Evolutionary conservation across 805 yeast species (phyloP).

Genomic region (Pichia californica): DNA sequence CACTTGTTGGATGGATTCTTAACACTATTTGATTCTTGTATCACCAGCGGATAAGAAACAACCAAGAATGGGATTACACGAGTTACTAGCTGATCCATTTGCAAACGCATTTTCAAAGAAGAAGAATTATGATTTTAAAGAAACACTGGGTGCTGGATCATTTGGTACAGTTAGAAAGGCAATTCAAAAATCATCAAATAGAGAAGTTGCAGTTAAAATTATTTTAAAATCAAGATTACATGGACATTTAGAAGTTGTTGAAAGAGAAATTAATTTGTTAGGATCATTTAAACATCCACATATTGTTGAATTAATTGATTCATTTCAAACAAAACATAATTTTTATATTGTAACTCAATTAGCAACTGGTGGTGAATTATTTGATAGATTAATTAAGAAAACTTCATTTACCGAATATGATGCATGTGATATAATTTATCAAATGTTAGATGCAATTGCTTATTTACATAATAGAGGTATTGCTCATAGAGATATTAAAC

Average conservation of each 20-base stretch:
- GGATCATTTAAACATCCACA: slow-evolving; percentile 71
- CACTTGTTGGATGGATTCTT: too few relatives aligned
- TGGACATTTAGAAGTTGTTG: slow-evolving; percentile 56
- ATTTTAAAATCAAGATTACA: slow-evolving; percentile 79
- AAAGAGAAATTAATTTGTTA: slow-evolving; percentile 70
- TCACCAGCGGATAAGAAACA: too few relatives aligned
- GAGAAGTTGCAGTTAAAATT: slow-evolving; percentile 86
- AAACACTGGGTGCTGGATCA: slow-evolving; percentile 89
- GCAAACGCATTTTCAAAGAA: slow-evolving; percentile 36
- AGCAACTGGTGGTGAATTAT: slow-evolving; percentile 94
- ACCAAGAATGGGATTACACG: slow-evolving; percentile 2
- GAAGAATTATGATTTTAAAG: slow-evolving; percentile 66
- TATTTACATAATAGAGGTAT: slow-evolving; percentile 73
- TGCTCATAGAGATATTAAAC: slow-evolving; percentile 92
- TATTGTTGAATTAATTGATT: slow-evolving; percentile 83
- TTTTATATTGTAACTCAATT: slow-evolving; percentile 90
- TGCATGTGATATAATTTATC: slow-evolving; percentile 69
- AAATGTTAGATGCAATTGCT: slow-evolving; percentile 68
- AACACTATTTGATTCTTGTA: too few relatives aligned
- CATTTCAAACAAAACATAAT: slow-evolving; percentile 91
- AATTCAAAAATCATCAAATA: slow-evolving; percentile 34
- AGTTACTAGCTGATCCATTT: not conserved
- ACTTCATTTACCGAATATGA: slow-evolving; percentile 88
- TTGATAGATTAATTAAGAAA: slow-evolving; percentile 73
- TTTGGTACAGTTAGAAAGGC: slow-evolving; percentile 91